phyloP scores from a whole-genome alignment of 2,329 filamentous ascomycete species.

The Byssochlamys sp. region DNA sequence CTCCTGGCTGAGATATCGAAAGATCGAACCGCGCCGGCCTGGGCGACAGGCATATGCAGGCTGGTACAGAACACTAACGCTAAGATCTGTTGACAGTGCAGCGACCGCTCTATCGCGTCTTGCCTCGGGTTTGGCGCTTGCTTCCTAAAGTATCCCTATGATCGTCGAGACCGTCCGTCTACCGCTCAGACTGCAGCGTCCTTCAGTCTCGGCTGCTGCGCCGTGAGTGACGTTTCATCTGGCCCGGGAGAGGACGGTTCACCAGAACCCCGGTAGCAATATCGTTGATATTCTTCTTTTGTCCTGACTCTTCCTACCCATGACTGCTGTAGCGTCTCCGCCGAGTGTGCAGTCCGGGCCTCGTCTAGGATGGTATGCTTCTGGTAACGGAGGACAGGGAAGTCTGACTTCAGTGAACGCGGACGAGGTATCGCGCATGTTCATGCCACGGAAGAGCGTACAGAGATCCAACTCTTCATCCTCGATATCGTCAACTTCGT shows the following conservation, averaged over 20 bases:
- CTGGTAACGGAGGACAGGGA: constrained; percentile 49
- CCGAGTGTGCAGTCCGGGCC: constrained; percentile 53
- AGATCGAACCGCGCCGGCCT: not conserved
- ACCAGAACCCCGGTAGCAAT: not conserved
- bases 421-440: constrained; percentile 79
- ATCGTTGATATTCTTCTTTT: not conserved
- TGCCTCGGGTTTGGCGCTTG: constrained; percentile 2
- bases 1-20: not conserved
- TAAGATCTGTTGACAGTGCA: not conserved
- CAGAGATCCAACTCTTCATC: constrained; percentile 87
- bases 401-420: constrained; percentile 62
- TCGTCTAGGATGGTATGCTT: constrained; percentile 51
- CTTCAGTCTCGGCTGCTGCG: not conserved
- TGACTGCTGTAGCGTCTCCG: constrained; percentile 60
- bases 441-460: constrained; percentile 76
- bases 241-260: not conserved
- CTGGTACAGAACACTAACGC: not conserved
- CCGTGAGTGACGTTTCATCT: not conserved
- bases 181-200: constrained; percentile 1
- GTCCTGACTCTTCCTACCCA: constrained; percentile 31
- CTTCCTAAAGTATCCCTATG: constrained; percentile 2
- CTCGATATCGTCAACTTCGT: constrained; percentile 57
- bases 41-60: not conserved
- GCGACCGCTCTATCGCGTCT: not conserved
- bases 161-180: constrained; percentile 1